Percentiles rank a stretch among this genome's conserved stretches.
These are phyloP conservation scores for Triticum turgidum DNA, from an alignment of 176 grass and related monocot species.

Conservation along the genomic window DNA sequence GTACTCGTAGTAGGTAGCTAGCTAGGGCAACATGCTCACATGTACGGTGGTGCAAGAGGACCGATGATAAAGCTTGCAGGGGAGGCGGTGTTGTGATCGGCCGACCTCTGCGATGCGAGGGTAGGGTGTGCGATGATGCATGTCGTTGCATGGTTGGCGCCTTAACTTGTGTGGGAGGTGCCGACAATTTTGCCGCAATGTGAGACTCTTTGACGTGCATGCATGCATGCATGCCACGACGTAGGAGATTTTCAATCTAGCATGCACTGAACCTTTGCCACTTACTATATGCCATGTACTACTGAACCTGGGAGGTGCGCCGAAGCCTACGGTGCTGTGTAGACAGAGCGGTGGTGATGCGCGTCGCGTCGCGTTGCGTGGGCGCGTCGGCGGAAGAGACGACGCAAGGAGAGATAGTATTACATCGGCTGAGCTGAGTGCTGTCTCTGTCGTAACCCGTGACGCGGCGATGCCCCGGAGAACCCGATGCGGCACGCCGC, in stretches of 20 bases:
- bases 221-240: neutral
- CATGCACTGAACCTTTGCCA: no score
- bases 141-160: constrained; percentile 12
- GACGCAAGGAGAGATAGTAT: no score
- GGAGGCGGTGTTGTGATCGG: neutral
- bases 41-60: neutral
- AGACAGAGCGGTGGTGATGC: no score
- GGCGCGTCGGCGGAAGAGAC: no score
- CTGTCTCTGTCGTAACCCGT: no score
- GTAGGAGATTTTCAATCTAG: neutral
- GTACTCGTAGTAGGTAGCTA: neutral
- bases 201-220: neutral
- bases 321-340: no score
- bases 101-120: neutral
- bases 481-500: neutral
- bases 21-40: neutral
- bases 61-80: neutral
- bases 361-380: no score
- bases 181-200: constrained; percentile 22
- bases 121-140: neutral
- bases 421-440: no score
- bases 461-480: neutral
- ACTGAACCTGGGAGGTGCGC: no score
- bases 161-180: neutral
- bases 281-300: no score